Base-by-base conservation (phyloP, 805 yeast genomes). In the Diddensiella caesifluorescens region DNA sequence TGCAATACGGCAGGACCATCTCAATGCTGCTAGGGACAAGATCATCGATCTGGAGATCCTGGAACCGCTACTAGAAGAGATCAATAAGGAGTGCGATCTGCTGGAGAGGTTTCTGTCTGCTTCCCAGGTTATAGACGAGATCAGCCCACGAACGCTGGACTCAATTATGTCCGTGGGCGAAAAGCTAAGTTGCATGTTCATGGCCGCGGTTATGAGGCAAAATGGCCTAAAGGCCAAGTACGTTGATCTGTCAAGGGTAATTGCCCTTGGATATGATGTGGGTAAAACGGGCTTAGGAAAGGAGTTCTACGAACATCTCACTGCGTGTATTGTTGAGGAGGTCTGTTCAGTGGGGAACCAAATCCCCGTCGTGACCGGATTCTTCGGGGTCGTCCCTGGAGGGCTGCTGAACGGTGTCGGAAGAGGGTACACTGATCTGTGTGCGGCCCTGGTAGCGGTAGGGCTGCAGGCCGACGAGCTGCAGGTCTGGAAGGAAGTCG, bases 401-500 rank as follows among this genome's bases (percentile, higher is more conserved):
- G 97, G 98, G 12, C 68, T 92, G 43, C 69, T 92, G 51, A 83
- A 83, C 55, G 86, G 94, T 39, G 95, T 92, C 43, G 98, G 98
- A 34, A 79, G 98, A 59, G 98, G 98, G 28, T 92, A 92, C 65
- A 92, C 98, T 6, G 98, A 92, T 62, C 69, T 92, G 54, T 92
- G 98, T 70, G 98, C 98, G 15, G 98, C 97, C 1, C 72, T 92
- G 57, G 75, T 88, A 29, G 96, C 98, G 0, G 97, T 92, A 22
- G 98, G 97, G 1, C 65, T 83, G 38, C 77, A 73, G 48, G 97
- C 97, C 4, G 94, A 87, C 34, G 98, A 92, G 65, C 71, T 92
- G 48, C 98, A 92, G 67, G 86, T 92, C 38, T 92, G 98, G 98
- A 92, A 92, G 57, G 98, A 92, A 68, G 98, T 92, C 39, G 98